Evolutionary conservation across 768 basidiomycete species (phyloP), one percentile per base, ranked within the genome.

Genomic region (Pluteus cervinus): DNA sequence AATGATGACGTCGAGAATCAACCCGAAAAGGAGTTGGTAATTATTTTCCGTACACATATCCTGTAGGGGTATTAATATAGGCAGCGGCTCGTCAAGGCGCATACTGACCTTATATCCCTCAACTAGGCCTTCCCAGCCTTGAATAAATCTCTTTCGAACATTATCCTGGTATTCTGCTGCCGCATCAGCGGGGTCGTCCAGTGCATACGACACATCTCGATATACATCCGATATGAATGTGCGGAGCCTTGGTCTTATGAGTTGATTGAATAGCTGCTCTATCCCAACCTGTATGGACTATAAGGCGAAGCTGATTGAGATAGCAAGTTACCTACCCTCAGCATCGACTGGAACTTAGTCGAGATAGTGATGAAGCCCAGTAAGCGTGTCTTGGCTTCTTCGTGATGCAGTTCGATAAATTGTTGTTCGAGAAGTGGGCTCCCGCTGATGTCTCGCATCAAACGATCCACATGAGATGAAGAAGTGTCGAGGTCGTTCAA

Each of bases 401-500:
- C 45, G 32, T 79, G 69, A 36, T 91, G 80, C 5, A 56, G 48
- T 3, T 75, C 68, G 2, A 79, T 55, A 55, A 86, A 94, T 46
- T 84, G 69, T 46, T 91, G 86, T 3, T 62, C 55, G 12, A 90
- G 71, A 2, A 62, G 56, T 9, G 73, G 55, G 17, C 75, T 76
- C 5, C 62, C 65, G 12, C 64, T 51, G 6, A 90, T 49, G 44
- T 92, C 88, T 38, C 71, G 75, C 4, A 79, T 61, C 15, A 99
- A 66, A 32, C 86, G 78, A 36, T 93, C 89, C 57, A 93, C 75
- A 61, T 99, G 92, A 5, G 79, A 84, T 3, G 81, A 80, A 2
- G 93, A 97, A 12, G 91, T 58, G 55, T 97, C 92, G n/a, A 99
- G 69, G 57, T 99, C 91, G 54, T 99, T 99, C 35, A 98, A 66